phyloP scores from a whole-genome alignment of 164 flowering plant species.

The Sextonia rubra region DNA sequence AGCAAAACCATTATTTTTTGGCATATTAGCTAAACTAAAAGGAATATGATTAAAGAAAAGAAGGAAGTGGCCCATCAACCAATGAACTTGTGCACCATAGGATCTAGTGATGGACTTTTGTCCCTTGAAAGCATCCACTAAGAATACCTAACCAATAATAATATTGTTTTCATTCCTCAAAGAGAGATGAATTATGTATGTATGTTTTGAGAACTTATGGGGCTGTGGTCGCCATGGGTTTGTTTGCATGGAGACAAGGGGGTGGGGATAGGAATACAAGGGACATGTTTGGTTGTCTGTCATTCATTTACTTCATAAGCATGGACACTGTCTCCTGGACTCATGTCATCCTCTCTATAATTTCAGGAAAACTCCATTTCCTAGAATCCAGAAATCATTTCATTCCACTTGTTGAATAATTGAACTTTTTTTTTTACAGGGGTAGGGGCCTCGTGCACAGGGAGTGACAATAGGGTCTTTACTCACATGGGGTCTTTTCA shows the following conservation, averaged over 20 bases:
- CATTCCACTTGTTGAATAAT: constrained; percentile 6
- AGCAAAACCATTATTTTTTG: too few species aligned
- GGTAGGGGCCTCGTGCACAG: neutral
- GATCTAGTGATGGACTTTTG: too few species aligned
- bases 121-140: too few species aligned
- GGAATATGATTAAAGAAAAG: too few species aligned
- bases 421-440: constrained; percentile 10
- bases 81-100: too few species aligned
- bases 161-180: too few species aligned
- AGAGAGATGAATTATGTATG: too few species aligned
- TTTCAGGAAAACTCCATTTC: constrained; percentile 37
- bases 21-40: too few species aligned
- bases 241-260: constrained; percentile 31
- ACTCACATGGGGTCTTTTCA: too few species aligned
- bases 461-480: neutral
- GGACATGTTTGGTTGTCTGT: constrained; percentile 22
- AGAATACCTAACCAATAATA: too few species aligned
- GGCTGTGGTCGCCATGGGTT: constrained; percentile 16
- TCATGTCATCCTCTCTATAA: constrained; percentile 12
- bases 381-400: constrained; percentile 29
- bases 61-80: too few species aligned
- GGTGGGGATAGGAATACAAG: constrained; percentile 23
- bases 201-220: neutral
- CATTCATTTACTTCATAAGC: constrained; percentile 18
- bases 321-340: constrained; percentile 23